Base-by-base conservation (phyloP, 495 filamentous ascomycete genomes). In the Parathielavia appendiculata region DNA sequence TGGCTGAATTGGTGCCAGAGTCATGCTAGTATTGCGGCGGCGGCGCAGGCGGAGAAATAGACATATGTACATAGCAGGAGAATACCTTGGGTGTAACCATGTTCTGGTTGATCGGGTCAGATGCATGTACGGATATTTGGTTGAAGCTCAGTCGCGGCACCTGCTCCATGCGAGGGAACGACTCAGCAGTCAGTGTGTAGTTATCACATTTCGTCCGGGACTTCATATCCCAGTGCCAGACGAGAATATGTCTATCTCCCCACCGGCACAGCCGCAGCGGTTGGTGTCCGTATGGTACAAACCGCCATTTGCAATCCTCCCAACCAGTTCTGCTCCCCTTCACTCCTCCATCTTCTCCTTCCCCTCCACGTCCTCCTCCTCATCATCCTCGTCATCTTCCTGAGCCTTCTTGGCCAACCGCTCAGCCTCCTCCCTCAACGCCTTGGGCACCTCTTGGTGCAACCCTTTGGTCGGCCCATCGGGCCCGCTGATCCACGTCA, bases 401-500 rank as follows among this genome's bases (percentile, higher is more conserved):
- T 91, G 72, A 35, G 82, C 78, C 76, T 84, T 86, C 79, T 90
- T 91, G n/a, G 90, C 90, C 61, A 85, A 78, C 68, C 80, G 83
- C 79, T 97, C 92, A 14, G 95, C 93, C 76, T 97, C 92, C 67
- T 95, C 92, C 20, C 87, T 76, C 41, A 97, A 73, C 55, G 86
- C 86, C 76, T 87, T 90, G 56, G 93, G 93, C 44, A 98, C 93
- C 70, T 92, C 90, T 72, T 90, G 82, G 68, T 98, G 93, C 59
- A 81, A 83, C 51, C 91, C 91, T 74, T 92, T 91, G 39, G 91
- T 95, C n/a, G 90, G 88, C 14, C 90, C 90, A 45, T 87, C 83
- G 44, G 82, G 65, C 20, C 50, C 83, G 73, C 89, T 95, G 63
- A 97, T 86, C 93, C 93, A 98, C 60, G 88, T 91, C 93, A 98